These are phyloP conservation scores for Marvania coccoides DNA, from an alignment of 139 green algal genomes.

Conservation along the genomic window DNA sequence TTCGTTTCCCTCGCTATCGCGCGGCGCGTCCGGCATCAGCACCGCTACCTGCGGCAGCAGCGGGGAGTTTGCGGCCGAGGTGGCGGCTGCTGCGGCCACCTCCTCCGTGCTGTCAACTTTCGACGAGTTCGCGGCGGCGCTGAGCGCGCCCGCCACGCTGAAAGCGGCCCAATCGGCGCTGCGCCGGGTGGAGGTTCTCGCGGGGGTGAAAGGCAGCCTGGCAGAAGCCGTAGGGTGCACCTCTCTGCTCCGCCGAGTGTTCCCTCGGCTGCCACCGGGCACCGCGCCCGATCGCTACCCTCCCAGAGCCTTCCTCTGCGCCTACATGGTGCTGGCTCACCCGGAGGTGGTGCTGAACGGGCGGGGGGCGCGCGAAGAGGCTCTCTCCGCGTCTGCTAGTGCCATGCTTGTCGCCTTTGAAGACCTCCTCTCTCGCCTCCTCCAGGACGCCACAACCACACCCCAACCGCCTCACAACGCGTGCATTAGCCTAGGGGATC, in stretches of 20 bases:
- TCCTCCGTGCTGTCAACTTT: no score
- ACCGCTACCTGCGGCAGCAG: neutral
- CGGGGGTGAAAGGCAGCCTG: slow-evolving; percentile 1
- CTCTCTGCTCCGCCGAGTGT: slow-evolving; percentile 34
- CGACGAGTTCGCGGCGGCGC: slow-evolving; percentile 52
- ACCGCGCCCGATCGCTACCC: slow-evolving; percentile 64
- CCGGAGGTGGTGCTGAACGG: slow-evolving; percentile 46
- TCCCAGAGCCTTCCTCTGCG: slow-evolving; percentile 71
- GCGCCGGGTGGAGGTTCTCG: slow-evolving; percentile 44
- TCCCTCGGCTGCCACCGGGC: slow-evolving; percentile 2
- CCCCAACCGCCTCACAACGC: neutral
- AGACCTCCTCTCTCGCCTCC: slow-evolving; percentile 40
- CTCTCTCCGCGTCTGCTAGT: slow-evolving; percentile 34
- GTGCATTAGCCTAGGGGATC: neutral
- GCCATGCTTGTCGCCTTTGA: slow-evolving; percentile 63
- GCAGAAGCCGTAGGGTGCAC: neutral
- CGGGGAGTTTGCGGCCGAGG: no score
- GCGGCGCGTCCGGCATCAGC: neutral
- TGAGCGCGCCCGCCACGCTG: slow-evolving; percentile 50
- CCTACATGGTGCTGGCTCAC: slow-evolving; percentile 80
- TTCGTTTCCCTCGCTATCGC: neutral
- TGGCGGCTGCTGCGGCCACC: neutral
- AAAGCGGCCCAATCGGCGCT: slow-evolving; percentile 44
- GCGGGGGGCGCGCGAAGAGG: slow-evolving; percentile 42
- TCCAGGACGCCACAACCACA: slow-evolving; percentile 11